phyloP scores from a whole-genome alignment of 148 eudicot genomes.

The Cornus controversa region DNA sequence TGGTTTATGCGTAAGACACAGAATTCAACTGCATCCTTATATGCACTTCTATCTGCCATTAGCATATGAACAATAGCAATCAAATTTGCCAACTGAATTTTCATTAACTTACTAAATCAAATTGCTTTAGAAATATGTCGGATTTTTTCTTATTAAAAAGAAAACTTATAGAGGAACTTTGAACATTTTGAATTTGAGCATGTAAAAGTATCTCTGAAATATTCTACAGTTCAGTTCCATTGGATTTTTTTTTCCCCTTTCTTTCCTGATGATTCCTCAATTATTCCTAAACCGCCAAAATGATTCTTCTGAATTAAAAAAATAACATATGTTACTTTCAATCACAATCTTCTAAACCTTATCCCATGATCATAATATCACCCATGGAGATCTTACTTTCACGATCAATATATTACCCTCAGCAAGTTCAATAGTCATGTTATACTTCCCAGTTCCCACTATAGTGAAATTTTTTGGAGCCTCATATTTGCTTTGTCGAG shows the following conservation, averaged over 20 bases:
- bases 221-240: neutral
- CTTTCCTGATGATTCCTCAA: too few species aligned
- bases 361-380: neutral
- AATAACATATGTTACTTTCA: too few species aligned
- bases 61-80: too few species aligned
- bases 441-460: neutral
- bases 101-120: neutral
- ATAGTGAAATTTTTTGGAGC: neutral
- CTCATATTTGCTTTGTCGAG: neutral
- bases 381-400: neutral
- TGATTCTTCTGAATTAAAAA: too few species aligned
- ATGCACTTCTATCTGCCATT: too few species aligned
- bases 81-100: neutral
- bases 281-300: too few species aligned
- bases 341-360: too few species aligned
- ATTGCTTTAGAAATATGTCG: neutral
- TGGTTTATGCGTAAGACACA: too few species aligned
- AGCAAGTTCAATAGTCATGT: neutral
- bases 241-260: neutral
- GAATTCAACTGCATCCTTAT: too few species aligned
- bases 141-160: neutral
- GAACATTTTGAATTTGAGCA: neutral
- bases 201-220: neutral
- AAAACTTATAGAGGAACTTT: neutral
- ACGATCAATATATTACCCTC: neutral